Conservation (phyloP, 2,329 filamentous ascomycete species). For the Monilinia polystroma region DNA sequence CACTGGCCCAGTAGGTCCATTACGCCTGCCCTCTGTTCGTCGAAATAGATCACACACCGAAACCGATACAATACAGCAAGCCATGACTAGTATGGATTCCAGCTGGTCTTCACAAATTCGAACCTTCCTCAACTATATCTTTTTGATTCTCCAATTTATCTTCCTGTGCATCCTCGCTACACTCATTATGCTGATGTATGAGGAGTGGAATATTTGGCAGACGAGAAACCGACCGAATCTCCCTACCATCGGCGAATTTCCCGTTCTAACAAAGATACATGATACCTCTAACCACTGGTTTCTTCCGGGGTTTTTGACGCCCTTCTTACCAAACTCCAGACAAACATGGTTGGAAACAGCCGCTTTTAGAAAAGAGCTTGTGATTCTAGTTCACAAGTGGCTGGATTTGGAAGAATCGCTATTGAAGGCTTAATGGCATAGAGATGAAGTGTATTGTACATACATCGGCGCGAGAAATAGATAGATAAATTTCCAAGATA, state of each 20-base stretch:
- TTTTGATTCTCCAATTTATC: slow-evolving; percentile 10
- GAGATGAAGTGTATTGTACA: neutral
- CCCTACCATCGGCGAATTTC: slow-evolving; percentile 6
- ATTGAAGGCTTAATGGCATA: neutral
- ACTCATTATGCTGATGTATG: slow-evolving; percentile 2
- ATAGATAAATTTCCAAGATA: too few species aligned
- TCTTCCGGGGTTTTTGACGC: slow-evolving; percentile 3
- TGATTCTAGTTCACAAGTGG: slow-evolving; percentile 13
- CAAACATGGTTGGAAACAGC: slow-evolving; percentile 6
- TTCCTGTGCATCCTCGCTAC: neutral
- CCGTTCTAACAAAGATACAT: neutral
- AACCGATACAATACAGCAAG: slow-evolving; percentile 3
- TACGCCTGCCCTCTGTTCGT: neutral
- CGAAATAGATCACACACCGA: neutral
- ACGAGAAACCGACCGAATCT: neutral
- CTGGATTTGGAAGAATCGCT: slow-evolving; percentile 14
- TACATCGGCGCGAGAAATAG: too few species aligned
- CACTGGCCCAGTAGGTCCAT: neutral
- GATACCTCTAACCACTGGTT: neutral
- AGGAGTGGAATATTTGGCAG: slow-evolving; percentile 4
- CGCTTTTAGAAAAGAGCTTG: slow-evolving; percentile 4
- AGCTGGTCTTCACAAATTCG: neutral
- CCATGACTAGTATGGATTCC: neutral
- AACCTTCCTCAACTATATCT: slow-evolving; percentile 11
- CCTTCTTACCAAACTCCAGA: slow-evolving; percentile 6